These are phyloP conservation scores for Phytophthora melonis DNA, from an alignment of 352 stramenopile species.

Conservation along the genomic window DNA sequence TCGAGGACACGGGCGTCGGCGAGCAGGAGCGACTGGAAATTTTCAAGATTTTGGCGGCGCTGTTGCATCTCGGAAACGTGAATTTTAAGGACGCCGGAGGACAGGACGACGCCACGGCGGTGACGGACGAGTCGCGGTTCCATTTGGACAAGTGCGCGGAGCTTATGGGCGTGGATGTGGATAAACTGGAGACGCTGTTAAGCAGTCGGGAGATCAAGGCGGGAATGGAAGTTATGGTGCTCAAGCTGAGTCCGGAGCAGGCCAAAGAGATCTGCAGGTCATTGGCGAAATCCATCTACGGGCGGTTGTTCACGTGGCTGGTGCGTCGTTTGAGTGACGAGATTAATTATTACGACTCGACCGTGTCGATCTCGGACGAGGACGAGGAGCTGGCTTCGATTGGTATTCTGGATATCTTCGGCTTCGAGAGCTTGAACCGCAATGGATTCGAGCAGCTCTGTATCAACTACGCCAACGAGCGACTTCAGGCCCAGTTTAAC, in stretches of 20 bases:
- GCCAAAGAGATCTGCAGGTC: slow-evolving; percentile 93
- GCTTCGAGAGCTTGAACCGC: slow-evolving; percentile 84
- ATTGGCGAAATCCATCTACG: slow-evolving; percentile 97
- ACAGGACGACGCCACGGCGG: slow-evolving; percentile 57
- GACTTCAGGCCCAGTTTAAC: slow-evolving; percentile 89
- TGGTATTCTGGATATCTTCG: slow-evolving; percentile 92
- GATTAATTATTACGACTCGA: slow-evolving; percentile 78
- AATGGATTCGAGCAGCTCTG: slow-evolving; percentile 91
- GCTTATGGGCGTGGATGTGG: slow-evolving; percentile 87
- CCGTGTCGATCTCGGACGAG: slow-evolving; percentile 49
- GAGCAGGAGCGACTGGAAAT: slow-evolving; percentile 59
- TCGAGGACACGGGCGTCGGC: slow-evolving; percentile 76
- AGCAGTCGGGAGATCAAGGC: slow-evolving; percentile 93
- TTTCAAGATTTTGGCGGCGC: slow-evolving; percentile 85
- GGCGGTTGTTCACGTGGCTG: slow-evolving; percentile 96
- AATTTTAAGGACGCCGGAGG: slow-evolving; percentile 66
- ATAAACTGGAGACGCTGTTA: slow-evolving; percentile 89
- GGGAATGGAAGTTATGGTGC: slow-evolving; percentile 88
- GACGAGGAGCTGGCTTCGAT: slow-evolving; percentile 73
- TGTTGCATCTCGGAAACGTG: slow-evolving; percentile 97
- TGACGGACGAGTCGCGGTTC: slow-evolving; percentile 45
- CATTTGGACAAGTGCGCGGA: slow-evolving; percentile 87
- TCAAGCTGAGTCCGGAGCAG: slow-evolving; percentile 76
- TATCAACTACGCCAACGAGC: slow-evolving; percentile 91
- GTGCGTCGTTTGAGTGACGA: slow-evolving; percentile 86